Evolutionary conservation across 2,329 filamentous ascomycete genomes (phyloP).

Genomic region (Colletotrichum tofieldiae): DNA sequence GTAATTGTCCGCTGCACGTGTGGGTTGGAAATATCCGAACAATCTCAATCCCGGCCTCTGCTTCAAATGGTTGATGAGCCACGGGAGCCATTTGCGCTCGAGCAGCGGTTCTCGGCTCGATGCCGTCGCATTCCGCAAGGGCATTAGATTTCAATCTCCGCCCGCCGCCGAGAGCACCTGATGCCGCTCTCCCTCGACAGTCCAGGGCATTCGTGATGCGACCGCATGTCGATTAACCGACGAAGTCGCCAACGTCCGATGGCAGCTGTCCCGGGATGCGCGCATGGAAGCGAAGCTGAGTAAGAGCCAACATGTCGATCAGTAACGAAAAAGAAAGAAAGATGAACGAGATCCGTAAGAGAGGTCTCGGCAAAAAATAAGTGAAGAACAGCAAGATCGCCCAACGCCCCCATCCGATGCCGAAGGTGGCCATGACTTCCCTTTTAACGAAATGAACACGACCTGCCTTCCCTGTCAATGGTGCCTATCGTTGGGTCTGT

Average conservation of each 20-base stretch:
- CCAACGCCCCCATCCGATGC: not conserved
- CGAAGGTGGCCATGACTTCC: not conserved
- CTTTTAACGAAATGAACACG: slow-evolving; percentile 1
- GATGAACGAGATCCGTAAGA: not conserved
- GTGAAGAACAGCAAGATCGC: not conserved
- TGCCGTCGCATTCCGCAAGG: not conserved
- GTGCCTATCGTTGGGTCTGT: no score
- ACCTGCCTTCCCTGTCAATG: not conserved
- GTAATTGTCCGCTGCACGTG: slow-evolving; percentile 26
- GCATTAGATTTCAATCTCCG: not conserved
- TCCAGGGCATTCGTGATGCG: not conserved
- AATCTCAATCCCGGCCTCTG: slow-evolving; percentile 28
- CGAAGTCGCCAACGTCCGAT: not conserved
- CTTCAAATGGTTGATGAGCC: slow-evolving; percentile 1
- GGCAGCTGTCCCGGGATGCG: not conserved
- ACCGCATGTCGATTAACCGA: not conserved
- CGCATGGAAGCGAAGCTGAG: not conserved
- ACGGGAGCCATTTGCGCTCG: not conserved
- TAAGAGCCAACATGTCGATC: not conserved
- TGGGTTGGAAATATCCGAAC: slow-evolving; percentile 30
- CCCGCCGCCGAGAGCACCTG: not conserved
- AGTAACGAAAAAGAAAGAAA: slow-evolving; percentile 1
- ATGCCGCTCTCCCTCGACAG: not conserved
- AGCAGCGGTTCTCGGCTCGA: slow-evolving; percentile 20
- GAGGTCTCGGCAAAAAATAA: not conserved